A percentile compares a stretch with the other conserved stretches of the same genome.
These are phyloP conservation scores for Podila minutissima DNA, from an alignment of 192 early-diverging fungal species.

Conservation along the genomic window DNA sequence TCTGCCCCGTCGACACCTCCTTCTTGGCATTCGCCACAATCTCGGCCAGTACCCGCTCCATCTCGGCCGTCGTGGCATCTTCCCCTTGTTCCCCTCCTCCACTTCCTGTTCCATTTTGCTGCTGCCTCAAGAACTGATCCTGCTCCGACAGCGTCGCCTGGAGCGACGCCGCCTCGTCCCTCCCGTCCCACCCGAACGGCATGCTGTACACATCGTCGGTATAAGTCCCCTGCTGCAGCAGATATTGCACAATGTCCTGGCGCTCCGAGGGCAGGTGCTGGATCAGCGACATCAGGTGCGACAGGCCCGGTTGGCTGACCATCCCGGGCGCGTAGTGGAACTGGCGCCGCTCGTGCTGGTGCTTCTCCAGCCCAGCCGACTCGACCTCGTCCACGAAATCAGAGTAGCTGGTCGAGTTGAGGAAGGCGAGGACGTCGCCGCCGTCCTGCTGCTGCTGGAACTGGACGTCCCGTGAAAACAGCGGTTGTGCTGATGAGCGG, in stretches of 20 bases:
- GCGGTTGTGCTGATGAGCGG: background rate
- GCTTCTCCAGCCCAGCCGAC: conserved; percentile 18
- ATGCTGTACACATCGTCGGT: conserved; percentile 28
- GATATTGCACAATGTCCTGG: conserved; percentile 46
- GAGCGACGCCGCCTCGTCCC: conserved; percentile 24
- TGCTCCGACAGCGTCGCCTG: conserved; percentile 26
- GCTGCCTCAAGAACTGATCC: conserved; percentile 21
- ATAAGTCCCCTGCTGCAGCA: conserved; percentile 42
- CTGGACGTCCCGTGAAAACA: conserved; percentile 25
- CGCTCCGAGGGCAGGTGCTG: conserved; percentile 46
- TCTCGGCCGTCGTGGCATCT: conserved; percentile 22
- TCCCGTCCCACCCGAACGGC: conserved; percentile 25
- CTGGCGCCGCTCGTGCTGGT: conserved; percentile 30
- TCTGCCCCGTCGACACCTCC: conserved; percentile 31
- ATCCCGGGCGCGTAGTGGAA: conserved; percentile 27
- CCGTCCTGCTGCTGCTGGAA: conserved; percentile 37
- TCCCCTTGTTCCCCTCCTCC: background rate
- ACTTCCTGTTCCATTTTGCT: background rate
- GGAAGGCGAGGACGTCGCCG: conserved; percentile 19
- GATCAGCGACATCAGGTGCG: conserved; percentile 23
- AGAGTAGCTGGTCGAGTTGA: conserved; percentile 32
- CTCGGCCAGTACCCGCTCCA: conserved; percentile 38
- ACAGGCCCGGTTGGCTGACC: conserved; percentile 1
- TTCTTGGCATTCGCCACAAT: conserved; percentile 38
- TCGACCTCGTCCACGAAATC: conserved; percentile 41